Base-by-base conservation (phyloP, 345 rosid species). In the Rhodamnia rubescens region DNA sequence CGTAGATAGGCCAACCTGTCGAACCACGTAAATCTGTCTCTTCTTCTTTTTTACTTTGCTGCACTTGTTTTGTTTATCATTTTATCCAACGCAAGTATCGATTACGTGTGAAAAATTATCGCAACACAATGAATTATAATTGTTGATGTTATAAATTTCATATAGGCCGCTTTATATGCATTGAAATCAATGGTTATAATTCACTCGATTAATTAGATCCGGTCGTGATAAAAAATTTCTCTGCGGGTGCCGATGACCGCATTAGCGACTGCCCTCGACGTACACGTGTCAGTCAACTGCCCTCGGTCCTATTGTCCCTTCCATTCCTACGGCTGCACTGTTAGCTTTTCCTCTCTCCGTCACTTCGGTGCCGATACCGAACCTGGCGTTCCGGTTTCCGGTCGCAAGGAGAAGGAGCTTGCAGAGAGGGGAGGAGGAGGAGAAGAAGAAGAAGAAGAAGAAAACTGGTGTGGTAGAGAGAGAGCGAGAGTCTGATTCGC, bases 311-410 rank as follows among this genome's bases (percentile, higher is more conserved):
- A 32, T 32, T 32, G 78, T 69, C 78, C 78, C 78, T 36, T 20
- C 26, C 7, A 0, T 20, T 69, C 80, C 80, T 36, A 69, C 80
- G 47, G 80, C 80, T 69, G 47, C 80, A 22, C 80, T 36, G 24
- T 69, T 4, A 9, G 10, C 47, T 69, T 69, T 69, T 4, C 47
- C 47, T 9, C 7, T 11, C 80, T 36, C 80, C 47, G 24, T 36
- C 47, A 5, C 47, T 21, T 20, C 26, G 1, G 47, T 2, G 47
- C 26, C 47, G 80, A 9, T 36, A 53, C n/a, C 59, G 32, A 40
- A 82, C 84, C 84, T 7, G 84, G 61, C 11, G 21, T 32, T 82
- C 52, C 84, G 61, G 84, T 82, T 52, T 12, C 84, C 84, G 84
- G 84, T 82, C 64, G n/a, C 84, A 50, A 54, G 64, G 61, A 53